Base-by-base conservation (phyloP, 306 rosid species). In the Acacia acuminata region DNA sequence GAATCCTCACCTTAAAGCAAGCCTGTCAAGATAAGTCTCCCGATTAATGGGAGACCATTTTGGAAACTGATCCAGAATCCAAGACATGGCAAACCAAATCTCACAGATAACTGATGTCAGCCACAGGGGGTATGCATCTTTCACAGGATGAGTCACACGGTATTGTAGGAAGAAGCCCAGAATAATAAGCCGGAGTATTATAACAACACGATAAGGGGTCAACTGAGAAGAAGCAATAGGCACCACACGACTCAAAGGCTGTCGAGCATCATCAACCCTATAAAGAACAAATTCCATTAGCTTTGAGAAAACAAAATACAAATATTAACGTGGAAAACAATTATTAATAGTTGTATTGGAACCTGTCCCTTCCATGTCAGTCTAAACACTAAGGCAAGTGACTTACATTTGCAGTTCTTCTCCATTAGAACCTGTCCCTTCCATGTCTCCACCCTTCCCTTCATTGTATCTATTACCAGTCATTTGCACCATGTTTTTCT, bases 61-160 rank as follows among this genome's bases (percentile, higher is more conserved):
- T 22, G 99, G 99, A 88, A 96, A 96, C 91, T 96, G 99, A 96
- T 96, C 99, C 88, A 96, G 84, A 74, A 96, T 88, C 99, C 99
- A 96, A 77, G 99, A 96, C 38, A 90, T 73, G 15, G 99, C 99
- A 88, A 96, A 96, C 99, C 99, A 96, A 81, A 96, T 92, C 91
- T 96, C 99, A 94, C 99, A 96, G 83, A 96, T 96, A 89, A 96
- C 94, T 79, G 99, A 96, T 84, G 86, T 90, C 86, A 96, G 45
- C 99, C 99, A 96, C 73, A 96, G 78, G 3, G 97, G 90, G 79
- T 96, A 96, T 42, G 99, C 99, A 85, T 94, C 94, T 74, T 90
- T 94, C 88, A 96, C 99, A 3, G 99, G 99, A 82, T 96, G 98
- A 83, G 99, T 92, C 58, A 79, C 89, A 82, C 99, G 99, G 81